Evolutionary conservation across 106 monocot species (phyloP).

Genomic region (Dendrobium nobile): DNA sequence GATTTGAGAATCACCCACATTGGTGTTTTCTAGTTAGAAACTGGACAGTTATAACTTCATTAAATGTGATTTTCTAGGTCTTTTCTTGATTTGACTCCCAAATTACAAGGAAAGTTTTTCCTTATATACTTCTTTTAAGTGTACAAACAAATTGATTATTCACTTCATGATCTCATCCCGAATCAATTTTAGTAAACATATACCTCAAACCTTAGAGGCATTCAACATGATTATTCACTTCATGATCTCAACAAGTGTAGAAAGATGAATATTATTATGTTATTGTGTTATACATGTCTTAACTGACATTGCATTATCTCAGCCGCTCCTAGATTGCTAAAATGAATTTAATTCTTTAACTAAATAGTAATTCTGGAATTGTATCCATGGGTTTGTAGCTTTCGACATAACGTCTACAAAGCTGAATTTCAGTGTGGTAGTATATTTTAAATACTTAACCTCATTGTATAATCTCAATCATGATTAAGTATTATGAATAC

Average conservation of each 20-base stretch:
- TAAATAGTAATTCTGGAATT: not conserved
- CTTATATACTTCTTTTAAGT: no score
- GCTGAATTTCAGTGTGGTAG: not conserved
- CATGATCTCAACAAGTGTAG: not conserved
- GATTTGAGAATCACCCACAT: no score
- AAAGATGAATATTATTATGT: not conserved
- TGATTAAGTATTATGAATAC: not conserved
- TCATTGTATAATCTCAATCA: not conserved
- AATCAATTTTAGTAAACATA: not conserved
- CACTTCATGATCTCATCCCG: no score
- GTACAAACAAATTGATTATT: no score
- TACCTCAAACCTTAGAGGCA: not conserved
- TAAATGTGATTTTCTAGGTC: no score
- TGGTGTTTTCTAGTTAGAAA: no score
- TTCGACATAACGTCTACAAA: not conserved
- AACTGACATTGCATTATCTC: not conserved
- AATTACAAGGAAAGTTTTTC: no score
- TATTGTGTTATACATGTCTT: not conserved
- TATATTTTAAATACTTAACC: not conserved
- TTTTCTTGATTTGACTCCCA: no score
- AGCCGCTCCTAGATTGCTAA: not conserved
- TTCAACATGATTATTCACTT: not conserved
- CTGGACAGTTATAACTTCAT: no score
- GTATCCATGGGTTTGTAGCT: not conserved
- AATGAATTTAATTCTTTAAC: not conserved